Base-by-base conservation (phyloP, 148 eudicot species). In the Rhododendron vialii region DNA sequence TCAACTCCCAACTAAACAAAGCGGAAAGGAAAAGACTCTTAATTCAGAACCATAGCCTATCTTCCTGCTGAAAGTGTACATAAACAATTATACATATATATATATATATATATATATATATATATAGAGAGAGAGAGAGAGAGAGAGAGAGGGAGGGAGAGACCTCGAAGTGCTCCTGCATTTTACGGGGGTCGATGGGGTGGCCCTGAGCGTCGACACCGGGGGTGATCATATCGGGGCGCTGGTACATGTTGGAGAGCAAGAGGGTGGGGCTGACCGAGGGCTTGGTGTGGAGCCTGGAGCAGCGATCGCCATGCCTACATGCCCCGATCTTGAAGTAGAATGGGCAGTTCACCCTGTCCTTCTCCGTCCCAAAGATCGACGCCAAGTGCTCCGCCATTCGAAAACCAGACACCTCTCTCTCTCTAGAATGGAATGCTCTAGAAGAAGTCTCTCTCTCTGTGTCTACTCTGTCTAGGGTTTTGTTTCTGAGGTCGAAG, bases 301-400 rank as follows among this genome's bases (percentile, higher is more conserved):
- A 83, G 82, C 88, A 87, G 35, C 88, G 71, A 50, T 87, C 88
- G 14, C 88, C 88, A 22, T 81, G 89, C 24, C 89, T 51, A 22
- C 89, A 87, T 8, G 89, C 89, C 24, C 89, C 89, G 80, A 87
- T 84, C 84, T 87, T 87, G 86, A 87, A 87, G 80, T 87, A 87
- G 79, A 87, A 87, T 5, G 89, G 89, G 59, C 89, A 87, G 48
- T 87, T 87, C 69, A 87, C 89, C 79, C 89, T 48, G 51, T 87
- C 89, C 84, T 87, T 87, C 83, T 87, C 89, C 43, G 89, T 87
- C 5, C 89, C 89, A 33, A 84, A 87, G 9, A 87, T 84, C 33
- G 89, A 87, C 12, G 89, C 89, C 83, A 87, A 84, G 77, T 87
- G 89, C 55, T 87, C 89, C 80, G 89, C 89, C 87, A 85, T 85